These are phyloP conservation scores for Coniochaeta sp. DNA, from an alignment of 2,329 filamentous ascomycete species.

Conservation along the genomic window DNA sequence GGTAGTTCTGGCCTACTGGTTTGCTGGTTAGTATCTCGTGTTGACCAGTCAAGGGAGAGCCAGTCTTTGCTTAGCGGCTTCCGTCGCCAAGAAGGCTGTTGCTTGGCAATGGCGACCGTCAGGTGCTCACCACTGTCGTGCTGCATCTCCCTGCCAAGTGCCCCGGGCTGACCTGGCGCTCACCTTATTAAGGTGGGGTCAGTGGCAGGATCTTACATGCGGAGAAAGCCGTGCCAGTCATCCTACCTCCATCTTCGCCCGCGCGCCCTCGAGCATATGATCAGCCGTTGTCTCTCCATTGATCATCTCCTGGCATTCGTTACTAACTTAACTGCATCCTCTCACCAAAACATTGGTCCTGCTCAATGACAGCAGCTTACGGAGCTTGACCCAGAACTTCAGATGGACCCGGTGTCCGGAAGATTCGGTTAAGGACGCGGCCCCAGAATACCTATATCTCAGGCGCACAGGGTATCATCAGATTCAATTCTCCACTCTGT, in stretches of 20 bases:
- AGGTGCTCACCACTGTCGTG: background rate
- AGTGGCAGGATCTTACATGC: background rate
- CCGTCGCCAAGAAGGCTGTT: no score
- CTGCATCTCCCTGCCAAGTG: no score
- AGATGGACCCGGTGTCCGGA: background rate
- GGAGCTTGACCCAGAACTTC: background rate
- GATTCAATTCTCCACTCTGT: background rate
- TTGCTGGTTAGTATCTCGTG: no score
- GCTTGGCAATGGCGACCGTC: background rate
- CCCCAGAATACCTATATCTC: background rate
- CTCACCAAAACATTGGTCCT: background rate
- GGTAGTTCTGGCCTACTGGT: no score
- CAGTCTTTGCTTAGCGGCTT: no score
- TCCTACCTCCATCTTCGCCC: background rate
- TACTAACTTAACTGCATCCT: background rate
- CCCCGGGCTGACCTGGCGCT: no score
- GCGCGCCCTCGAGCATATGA: background rate
- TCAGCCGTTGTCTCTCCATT: background rate
- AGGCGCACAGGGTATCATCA: background rate
- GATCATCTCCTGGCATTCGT: background rate
- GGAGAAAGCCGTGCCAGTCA: background rate
- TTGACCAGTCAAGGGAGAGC: no score
- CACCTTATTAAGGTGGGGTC: background rate
- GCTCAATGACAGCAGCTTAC: background rate
- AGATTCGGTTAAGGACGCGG: background rate